These are phyloP conservation scores for Ascochyta lentis DNA, from an alignment of 2,329 filamentous ascomycete species.

Conservation along the genomic window DNA sequence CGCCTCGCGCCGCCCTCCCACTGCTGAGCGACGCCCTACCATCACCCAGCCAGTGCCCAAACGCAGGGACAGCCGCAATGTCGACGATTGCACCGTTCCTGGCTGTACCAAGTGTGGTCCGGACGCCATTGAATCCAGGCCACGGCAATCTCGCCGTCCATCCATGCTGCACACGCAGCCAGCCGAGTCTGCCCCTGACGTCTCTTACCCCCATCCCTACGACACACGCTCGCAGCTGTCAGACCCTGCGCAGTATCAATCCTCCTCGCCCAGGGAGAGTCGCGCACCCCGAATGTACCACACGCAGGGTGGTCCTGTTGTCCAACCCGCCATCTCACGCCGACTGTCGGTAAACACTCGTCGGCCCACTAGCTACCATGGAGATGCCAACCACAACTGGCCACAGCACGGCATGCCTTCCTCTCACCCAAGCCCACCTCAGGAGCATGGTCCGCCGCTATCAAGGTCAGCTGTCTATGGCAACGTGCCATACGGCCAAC, in stretches of 20 bases:
- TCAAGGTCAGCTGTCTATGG: conserved; percentile 37
- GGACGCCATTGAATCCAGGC: conserved; percentile 22
- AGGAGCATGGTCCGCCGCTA: conserved; percentile 42
- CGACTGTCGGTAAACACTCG: conserved; percentile 33
- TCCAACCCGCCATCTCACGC: conserved; percentile 39
- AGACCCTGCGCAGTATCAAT: conserved; percentile 35
- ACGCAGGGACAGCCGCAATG: conserved; percentile 16
- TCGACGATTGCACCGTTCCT: conserved; percentile 44
- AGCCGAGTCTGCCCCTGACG: conserved; percentile 39
- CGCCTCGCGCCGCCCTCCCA: conserved; percentile 27
- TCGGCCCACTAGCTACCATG: conserved; percentile 45
- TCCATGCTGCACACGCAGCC: conserved; percentile 9
- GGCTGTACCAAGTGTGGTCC: conserved; percentile 40
- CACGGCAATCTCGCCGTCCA: conserved; percentile 23
- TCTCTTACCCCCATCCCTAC: conserved; percentile 28
- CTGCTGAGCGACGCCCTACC: conserved; percentile 23
- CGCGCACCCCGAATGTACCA: conserved; percentile 34
- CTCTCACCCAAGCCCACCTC: conserved; percentile 31
- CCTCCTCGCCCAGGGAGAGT: conserved; percentile 35
- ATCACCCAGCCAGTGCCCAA: conserved; percentile 20
- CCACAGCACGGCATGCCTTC: conserved; percentile 26
- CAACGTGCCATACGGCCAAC: conserved; percentile 11
- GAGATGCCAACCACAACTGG: conserved; percentile 30
- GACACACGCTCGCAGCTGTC: conserved; percentile 41
- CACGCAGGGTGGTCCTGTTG: conserved; percentile 28